Evolutionary conservation across 2,329 filamentous ascomycete genomes (phyloP), one percentile per base, ranked within the genome.

Genomic region (Cladophialophora immunda): DNA sequence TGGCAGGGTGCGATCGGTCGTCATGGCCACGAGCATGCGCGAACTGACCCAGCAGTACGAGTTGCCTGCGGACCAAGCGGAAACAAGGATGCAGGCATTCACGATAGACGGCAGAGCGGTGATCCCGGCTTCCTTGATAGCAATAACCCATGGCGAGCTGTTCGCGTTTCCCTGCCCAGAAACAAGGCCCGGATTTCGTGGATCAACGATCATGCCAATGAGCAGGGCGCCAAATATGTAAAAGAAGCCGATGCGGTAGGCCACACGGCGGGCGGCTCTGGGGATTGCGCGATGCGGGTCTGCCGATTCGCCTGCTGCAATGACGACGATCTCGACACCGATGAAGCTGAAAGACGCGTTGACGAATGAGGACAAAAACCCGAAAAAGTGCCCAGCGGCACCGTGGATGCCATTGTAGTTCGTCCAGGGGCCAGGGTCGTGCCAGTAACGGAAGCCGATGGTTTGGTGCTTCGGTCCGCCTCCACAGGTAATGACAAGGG

Each of bases 371-470:
- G 70, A 71, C 75, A 77, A 79, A 68, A 81, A 81, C 9, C 75
- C 79, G 2, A 81, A 71, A 66, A 83, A 81, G 0, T 77, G 75
- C 3, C 81, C 80, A 0, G 76, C 70, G 36, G 70, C 70, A 2
- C 86, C 86, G 0, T 79, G 77, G 2, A 82, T 82, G 7, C n/a
- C 22, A 13, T 90, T 82, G 73, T 89, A 86, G 68, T 87, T 84
- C 34, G 87, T 85, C 70, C 90, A 89, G 0, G 89, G 86, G 0
- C 87, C 89, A 0, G 90, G 90, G 15, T 72, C 61, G 15, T 79
- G 67, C 79, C 79, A 82, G 67, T 81, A 81, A 15, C 75, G 71
- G 69, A 85, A 85, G 3, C 82, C 82, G 0, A 85, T 73, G 3
- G 78, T 76, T 17, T 81, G 78, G 57, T 80, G 77, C n/a, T 74